Conservation (phyloP, 2,329 filamentous ascomycete genomes). For the Diaporthe ampelina region DNA sequence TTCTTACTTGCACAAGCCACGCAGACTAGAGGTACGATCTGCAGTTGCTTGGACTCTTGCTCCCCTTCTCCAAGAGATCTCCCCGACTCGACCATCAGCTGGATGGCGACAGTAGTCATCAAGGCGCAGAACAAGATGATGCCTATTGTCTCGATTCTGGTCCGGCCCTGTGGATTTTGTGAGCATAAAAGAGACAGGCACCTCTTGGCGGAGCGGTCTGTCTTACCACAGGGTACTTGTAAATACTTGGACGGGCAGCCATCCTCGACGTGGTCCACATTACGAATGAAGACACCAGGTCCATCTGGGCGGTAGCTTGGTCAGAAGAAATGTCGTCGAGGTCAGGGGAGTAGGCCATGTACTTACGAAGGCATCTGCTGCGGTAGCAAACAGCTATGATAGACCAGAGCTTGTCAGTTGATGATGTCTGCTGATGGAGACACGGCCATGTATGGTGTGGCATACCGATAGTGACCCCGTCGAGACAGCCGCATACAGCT, state of each 20-base stretch:
- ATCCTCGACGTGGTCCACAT: slow-evolving; percentile 73
- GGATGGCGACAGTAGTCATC: slow-evolving; percentile 76
- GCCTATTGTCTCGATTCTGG: slow-evolving; percentile 73
- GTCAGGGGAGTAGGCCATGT: background rate
- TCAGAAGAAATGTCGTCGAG: slow-evolving; percentile 37
- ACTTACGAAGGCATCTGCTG: slow-evolving; percentile 72
- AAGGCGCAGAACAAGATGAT: slow-evolving; percentile 76
- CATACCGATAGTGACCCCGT: slow-evolving; percentile 68
- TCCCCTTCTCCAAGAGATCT: slow-evolving; percentile 62
- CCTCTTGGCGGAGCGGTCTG: slow-evolving; percentile 33
- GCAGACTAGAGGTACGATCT: slow-evolving; percentile 68
- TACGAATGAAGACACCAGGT: slow-evolving; percentile 74
- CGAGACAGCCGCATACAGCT: slow-evolving; percentile 70
- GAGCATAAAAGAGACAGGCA: slow-evolving; percentile 45
- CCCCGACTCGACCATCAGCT: slow-evolving; percentile 72
- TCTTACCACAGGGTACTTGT: slow-evolving; percentile 69
- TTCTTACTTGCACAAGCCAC: slow-evolving; percentile 66
- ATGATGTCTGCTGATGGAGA: background rate
- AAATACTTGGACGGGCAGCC: slow-evolving; percentile 71
- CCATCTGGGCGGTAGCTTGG: slow-evolving; percentile 59
- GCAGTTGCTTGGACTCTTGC: slow-evolving; percentile 58
- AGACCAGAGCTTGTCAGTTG: slow-evolving; percentile 19
- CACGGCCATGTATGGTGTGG: background rate
- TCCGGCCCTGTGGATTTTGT: slow-evolving; percentile 59
- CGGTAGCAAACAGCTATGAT: slow-evolving; percentile 70